Conservation (phyloP, 2,329 filamentous ascomycete species). For the Colletotrichum acutatum region DNA sequence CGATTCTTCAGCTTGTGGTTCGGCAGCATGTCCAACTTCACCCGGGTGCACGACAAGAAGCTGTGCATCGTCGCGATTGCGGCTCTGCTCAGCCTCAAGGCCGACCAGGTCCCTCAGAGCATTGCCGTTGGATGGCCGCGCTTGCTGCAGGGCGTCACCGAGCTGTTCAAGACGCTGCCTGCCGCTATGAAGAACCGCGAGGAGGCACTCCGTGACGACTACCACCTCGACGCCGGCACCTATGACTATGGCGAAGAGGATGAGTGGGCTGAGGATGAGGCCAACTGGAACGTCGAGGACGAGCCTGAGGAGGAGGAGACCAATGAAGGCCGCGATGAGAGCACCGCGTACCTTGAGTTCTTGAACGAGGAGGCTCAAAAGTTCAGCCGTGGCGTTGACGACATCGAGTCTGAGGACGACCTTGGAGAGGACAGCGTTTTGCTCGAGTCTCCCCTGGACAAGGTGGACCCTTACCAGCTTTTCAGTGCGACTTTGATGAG, state of each 20-base stretch:
- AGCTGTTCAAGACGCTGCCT: constrained; percentile 91
- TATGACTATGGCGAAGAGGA: constrained; percentile 79
- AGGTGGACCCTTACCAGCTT: constrained; percentile 91
- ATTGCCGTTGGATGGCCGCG: constrained; percentile 96
- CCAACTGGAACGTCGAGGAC: constrained; percentile 81
- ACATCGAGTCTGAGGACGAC: constrained; percentile 83
- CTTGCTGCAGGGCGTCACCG: constrained; percentile 86
- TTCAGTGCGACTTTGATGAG: constrained; percentile 86
- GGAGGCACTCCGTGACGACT: constrained; percentile 91
- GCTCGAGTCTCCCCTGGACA: constrained; percentile 93
- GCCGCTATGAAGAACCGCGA: constrained; percentile 91
- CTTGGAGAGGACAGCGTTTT: constrained; percentile 92
- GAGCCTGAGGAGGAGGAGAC: constrained; percentile 74
- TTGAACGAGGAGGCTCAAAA: constrained; percentile 93
- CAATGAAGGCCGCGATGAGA: constrained; percentile 84
- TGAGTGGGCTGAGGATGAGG: constrained; percentile 84
- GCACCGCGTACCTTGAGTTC: constrained; percentile 94
- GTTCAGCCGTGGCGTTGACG: constrained; percentile 74
- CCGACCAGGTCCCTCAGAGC: constrained; percentile 87
- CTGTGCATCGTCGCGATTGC: constrained; percentile 95
- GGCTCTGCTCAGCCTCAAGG: constrained; percentile 81
- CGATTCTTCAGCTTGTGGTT: constrained; percentile 99
- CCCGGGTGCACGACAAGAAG: constrained; percentile 97
- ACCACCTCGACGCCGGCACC: constrained; percentile 70
- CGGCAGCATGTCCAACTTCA: constrained; percentile 92